phyloP scores from a whole-genome alignment of 176 grass and related monocot species.

The Zoysia pacifica region DNA sequence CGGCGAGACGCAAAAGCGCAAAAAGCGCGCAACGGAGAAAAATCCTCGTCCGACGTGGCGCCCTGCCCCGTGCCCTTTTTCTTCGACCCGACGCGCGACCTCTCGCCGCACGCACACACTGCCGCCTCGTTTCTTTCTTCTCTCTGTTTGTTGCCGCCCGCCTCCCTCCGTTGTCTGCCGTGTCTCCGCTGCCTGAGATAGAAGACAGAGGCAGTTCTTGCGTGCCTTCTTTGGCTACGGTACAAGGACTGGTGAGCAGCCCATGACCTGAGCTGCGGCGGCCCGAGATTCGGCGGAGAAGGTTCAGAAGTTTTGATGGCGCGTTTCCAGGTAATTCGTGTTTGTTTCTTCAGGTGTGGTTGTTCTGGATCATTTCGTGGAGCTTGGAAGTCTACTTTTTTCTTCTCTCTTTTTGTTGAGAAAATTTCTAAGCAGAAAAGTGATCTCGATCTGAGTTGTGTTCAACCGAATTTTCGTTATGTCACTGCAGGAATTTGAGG shows the following conservation, averaged over 20 bases:
- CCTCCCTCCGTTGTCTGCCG: neutral
- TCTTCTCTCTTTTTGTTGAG: neutral
- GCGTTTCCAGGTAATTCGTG: slow-evolving; percentile 32
- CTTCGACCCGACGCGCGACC: slow-evolving; percentile 21
- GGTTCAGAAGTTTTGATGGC: slow-evolving; percentile 24
- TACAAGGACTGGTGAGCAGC: too few relatives aligned
- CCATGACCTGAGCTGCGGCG: neutral
- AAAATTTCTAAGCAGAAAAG: neutral
- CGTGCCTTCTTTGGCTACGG: too few relatives aligned
- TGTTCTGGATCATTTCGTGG: neutral
- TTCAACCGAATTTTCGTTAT: neutral
- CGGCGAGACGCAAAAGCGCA: slow-evolving; percentile 2
- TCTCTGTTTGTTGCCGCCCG: neutral
- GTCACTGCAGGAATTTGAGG: slow-evolving; percentile 31
- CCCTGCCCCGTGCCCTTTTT: slow-evolving; percentile 45
- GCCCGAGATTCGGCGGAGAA: slow-evolving; percentile 6
- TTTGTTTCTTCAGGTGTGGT: neutral
- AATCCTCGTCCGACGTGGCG: slow-evolving; percentile 70
- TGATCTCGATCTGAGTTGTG: neutral
- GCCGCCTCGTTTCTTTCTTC: neutral
- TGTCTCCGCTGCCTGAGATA: too few relatives aligned
- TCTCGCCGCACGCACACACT: neutral
- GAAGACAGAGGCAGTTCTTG: neutral
- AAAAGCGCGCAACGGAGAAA: slow-evolving; percentile 1
- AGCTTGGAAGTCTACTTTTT: neutral